A percentile compares a stretch with the other conserved stretches of the same genome.
These are phyloP conservation scores for Eucalyptus pauciflora DNA, from an alignment of 345 rosid species.

Conservation along the genomic window DNA sequence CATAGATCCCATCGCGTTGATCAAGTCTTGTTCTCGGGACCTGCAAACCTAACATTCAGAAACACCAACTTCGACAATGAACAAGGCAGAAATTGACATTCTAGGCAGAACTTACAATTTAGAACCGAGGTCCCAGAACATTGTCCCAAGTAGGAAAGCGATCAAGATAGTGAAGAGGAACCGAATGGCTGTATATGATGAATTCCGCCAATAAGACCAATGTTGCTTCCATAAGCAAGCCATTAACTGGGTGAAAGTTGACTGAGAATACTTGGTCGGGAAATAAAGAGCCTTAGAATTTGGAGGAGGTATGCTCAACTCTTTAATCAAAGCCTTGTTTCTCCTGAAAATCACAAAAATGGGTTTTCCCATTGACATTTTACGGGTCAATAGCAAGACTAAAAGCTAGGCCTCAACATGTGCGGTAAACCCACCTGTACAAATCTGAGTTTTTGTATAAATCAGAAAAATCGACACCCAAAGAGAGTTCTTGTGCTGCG, in stretches of 20 bases:
- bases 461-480: conserved; percentile 26
- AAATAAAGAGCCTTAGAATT: conserved; percentile 22
- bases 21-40: not conserved
- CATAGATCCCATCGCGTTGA: conserved; percentile 36
- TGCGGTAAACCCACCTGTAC: conserved; percentile 6
- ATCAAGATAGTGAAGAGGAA: conserved; percentile 18
- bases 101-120: conserved; percentile 4
- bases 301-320: conserved; percentile 16
- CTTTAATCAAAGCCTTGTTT: conserved; percentile 26
- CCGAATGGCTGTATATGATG: conserved; percentile 29
- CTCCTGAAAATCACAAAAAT: conserved; percentile 21
- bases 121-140: conserved; percentile 31
- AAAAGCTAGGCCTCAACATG: not conserved
- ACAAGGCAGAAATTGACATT: not conserved
- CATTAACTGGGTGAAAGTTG: conserved; percentile 14
- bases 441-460: conserved; percentile 25
- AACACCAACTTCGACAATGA: not conserved
- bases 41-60: not conserved
- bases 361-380: not conserved
- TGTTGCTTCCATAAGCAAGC: conserved; percentile 46
- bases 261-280: conserved; percentile 8
- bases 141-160: conserved; percentile 22
- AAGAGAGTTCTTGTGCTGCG: conserved; percentile 14
- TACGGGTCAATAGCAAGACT: not conserved
- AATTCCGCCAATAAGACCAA: conserved; percentile 35